phyloP scores from a whole-genome alignment of 2,329 filamentous ascomycete species.

The Calonectria pteridis region DNA sequence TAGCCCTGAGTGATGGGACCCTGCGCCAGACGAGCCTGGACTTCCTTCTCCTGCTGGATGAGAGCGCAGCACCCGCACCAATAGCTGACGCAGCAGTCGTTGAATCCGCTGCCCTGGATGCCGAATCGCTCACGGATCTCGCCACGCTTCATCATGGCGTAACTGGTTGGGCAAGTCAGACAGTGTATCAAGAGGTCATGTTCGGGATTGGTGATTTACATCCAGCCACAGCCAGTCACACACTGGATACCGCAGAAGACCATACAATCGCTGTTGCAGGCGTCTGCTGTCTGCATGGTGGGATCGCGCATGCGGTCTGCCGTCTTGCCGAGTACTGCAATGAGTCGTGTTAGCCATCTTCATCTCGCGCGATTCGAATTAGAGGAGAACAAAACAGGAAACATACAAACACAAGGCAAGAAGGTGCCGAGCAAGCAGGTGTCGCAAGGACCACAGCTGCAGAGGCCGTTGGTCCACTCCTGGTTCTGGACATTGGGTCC shows the following conservation, averaged over 20 bases:
- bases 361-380: background rate
- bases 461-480: slow-evolving; percentile 55
- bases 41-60: slow-evolving; percentile 71
- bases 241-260: slow-evolving; percentile 54
- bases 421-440: slow-evolving; percentile 55
- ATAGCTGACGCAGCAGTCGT: slow-evolving; percentile 65
- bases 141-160: slow-evolving; percentile 64
- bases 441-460: slow-evolving; percentile 55
- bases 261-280: slow-evolving; percentile 58
- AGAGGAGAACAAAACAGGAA: background rate
- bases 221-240: slow-evolving; percentile 57
- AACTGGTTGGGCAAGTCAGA: slow-evolving; percentile 44
- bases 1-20: slow-evolving; percentile 51
- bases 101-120: slow-evolving; percentile 61
- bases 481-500: slow-evolving; percentile 45
- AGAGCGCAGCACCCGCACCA: slow-evolving; percentile 70
- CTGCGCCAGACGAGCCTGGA: slow-evolving; percentile 46
- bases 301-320: slow-evolving; percentile 59
- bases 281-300: slow-evolving; percentile 53
- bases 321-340: slow-evolving; percentile 59
- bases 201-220: slow-evolving; percentile 48
- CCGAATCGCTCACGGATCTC: slow-evolving; percentile 66
- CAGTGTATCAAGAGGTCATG: background rate
- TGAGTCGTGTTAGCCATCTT: slow-evolving; percentile 27
- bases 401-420: slow-evolving; percentile 60